Conservation (phyloP, 306 rosid genomes). For the Prunus mira region DNA sequence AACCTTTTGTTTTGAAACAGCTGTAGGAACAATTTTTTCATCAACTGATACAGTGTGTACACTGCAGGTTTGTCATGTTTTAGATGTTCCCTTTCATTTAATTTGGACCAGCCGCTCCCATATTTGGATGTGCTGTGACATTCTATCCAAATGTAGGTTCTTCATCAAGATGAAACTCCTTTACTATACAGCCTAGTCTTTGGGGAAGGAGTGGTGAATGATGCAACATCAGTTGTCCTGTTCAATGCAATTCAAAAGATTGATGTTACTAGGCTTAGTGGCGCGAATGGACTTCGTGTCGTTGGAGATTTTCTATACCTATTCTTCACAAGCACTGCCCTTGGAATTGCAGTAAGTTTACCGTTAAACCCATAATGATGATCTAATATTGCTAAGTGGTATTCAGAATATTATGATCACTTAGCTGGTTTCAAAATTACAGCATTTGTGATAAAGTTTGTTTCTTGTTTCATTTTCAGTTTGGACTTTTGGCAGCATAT, state of each 20-base stretch:
- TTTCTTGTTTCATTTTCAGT: slow-evolving; percentile 34
- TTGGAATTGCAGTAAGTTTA: slow-evolving; percentile 63
- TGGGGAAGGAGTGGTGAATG: slow-evolving; percentile 96
- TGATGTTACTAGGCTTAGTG: slow-evolving; percentile 45
- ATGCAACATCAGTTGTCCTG: slow-evolving; percentile 91
- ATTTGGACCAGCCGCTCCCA: slow-evolving; percentile 7
- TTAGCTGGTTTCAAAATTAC: neutral
- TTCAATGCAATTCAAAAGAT: slow-evolving; percentile 84
- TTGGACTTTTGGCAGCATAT: slow-evolving; percentile 76
- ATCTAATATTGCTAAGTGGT: neutral
- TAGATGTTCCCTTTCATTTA: slow-evolving; percentile 26
- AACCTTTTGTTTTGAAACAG: slow-evolving; percentile 45
- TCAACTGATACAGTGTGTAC: slow-evolving; percentile 94
- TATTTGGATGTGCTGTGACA: slow-evolving; percentile 5
- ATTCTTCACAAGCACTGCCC: slow-evolving; percentile 75
- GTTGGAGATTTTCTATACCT: slow-evolving; percentile 70
- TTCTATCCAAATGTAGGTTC: slow-evolving; percentile 53
- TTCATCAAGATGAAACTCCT: slow-evolving; percentile 87
- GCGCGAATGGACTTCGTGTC: slow-evolving; percentile 31
- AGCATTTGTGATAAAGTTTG: neutral
- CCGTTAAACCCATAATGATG: neutral
- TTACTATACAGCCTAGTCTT: slow-evolving; percentile 85
- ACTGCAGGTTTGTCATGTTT: slow-evolving; percentile 67
- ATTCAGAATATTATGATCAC: neutral
- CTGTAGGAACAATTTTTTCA: slow-evolving; percentile 82